Evolutionary conservation across 2,329 filamentous ascomycete species (phyloP).

Genomic region (Nannizzia gypsea): DNA sequence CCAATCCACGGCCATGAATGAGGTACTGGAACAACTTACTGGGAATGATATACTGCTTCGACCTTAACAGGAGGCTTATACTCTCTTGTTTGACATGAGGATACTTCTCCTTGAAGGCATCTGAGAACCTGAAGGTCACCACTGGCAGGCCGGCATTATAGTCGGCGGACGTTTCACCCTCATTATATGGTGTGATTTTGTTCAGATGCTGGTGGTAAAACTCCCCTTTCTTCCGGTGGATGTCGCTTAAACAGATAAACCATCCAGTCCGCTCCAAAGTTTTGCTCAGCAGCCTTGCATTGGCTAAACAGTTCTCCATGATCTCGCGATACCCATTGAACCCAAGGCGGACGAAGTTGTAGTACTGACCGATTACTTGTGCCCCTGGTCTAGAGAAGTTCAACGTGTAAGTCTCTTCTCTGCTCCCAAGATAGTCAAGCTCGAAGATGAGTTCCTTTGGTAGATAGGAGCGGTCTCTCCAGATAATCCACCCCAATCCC

Average conservation of each 20-base stretch:
- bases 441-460: slow-evolving; percentile 60
- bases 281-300: slow-evolving; percentile 52
- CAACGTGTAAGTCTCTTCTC: slow-evolving; percentile 57
- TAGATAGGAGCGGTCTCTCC: slow-evolving; percentile 53
- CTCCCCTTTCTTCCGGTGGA: slow-evolving; percentile 47
- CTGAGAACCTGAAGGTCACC: slow-evolving; percentile 53
- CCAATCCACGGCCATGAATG: neutral
- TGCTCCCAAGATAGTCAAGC: slow-evolving; percentile 60
- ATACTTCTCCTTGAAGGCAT: slow-evolving; percentile 49
- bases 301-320: slow-evolving; percentile 53
- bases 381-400: slow-evolving; percentile 62
- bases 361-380: slow-evolving; percentile 61
- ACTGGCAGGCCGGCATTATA: slow-evolving; percentile 57
- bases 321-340: slow-evolving; percentile 52
- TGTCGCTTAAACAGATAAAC: slow-evolving; percentile 54
- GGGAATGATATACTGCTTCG: slow-evolving; percentile 59
- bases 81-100: slow-evolving; percentile 54
- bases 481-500: slow-evolving; percentile 60
- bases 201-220: slow-evolving; percentile 33
- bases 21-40: slow-evolving; percentile 30
- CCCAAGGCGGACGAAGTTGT: slow-evolving; percentile 59
- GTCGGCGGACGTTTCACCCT: slow-evolving; percentile 43
- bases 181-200: slow-evolving; percentile 30
- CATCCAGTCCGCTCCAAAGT: slow-evolving; percentile 54
- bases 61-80: slow-evolving; percentile 50